Percentiles rank a stretch among this genome's conserved stretches.
Evolutionary conservation across 1,139 yeast species (phyloP).

Genomic region (Taphrina flavorubra): DNA sequence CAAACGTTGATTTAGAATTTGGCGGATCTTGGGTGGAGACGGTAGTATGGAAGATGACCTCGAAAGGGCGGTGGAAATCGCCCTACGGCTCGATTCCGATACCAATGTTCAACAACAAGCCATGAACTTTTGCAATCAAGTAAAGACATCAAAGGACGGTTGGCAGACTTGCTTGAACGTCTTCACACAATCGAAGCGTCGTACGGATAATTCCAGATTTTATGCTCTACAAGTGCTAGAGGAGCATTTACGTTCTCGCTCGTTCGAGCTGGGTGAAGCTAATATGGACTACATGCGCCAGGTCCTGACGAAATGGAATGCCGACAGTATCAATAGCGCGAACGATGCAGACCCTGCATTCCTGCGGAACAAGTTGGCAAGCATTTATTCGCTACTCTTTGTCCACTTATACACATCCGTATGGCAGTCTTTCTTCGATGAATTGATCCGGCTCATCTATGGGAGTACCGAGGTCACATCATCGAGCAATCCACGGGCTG

Average conservation of each 20-base stretch:
- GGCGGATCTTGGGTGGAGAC: not conserved
- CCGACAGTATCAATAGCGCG: slow-evolving; percentile 39
- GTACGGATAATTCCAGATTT: slow-evolving; percentile 59
- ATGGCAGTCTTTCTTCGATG: slow-evolving; percentile 73
- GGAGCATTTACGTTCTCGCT: slow-evolving; percentile 58
- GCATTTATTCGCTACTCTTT: slow-evolving; percentile 72
- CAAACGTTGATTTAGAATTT: not conserved
- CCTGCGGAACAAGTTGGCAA: slow-evolving; percentile 79
- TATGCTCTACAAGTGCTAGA: slow-evolving; percentile 82
- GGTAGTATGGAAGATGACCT: slow-evolving; percentile 76
- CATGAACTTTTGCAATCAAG: slow-evolving; percentile 72
- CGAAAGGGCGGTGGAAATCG: slow-evolving; percentile 90
- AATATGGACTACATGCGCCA: slow-evolving; percentile 59
- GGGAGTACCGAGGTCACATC: slow-evolving; percentile 46
- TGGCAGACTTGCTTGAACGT: slow-evolving; percentile 76
- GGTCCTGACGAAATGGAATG: slow-evolving; percentile 56
- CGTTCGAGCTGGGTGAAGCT: slow-evolving; percentile 51
- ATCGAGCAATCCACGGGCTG: slow-evolving; percentile 58
- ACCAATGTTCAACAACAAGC: slow-evolving; percentile 62
- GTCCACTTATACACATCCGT: slow-evolving; percentile 66
- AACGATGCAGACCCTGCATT: slow-evolving; percentile 45
- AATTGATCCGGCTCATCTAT: slow-evolving; percentile 57
- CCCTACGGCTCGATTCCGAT: slow-evolving; percentile 79
- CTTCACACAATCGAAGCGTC: slow-evolving; percentile 55
- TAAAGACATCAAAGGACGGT: slow-evolving; percentile 77